Conservation (phyloP, 176 grass and related monocot genomes). For the Puya raimondii region DNA sequence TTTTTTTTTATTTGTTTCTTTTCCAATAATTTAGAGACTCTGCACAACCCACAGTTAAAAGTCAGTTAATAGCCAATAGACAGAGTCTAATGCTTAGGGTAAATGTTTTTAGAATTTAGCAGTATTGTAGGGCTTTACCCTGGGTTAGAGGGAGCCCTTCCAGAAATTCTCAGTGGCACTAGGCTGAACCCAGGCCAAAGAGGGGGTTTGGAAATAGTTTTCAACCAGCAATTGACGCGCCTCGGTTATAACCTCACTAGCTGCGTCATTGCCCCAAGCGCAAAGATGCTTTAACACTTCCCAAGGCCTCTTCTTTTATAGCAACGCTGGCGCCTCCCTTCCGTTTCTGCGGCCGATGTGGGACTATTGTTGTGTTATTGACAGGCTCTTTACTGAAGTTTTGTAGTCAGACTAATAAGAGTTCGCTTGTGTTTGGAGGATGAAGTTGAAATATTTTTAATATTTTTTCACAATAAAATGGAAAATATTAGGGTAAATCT, state of each 20-base stretch:
- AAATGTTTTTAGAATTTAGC: too few relatives aligned
- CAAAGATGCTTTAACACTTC: slow-evolving; percentile 25
- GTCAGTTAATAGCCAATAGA: too few relatives aligned
- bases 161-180: slow-evolving; percentile 15
- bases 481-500: too few relatives aligned
- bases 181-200: not conserved
- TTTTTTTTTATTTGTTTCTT: too few relatives aligned
- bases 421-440: too few relatives aligned
- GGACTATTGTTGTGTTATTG: slow-evolving; percentile 1
- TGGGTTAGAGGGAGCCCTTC: slow-evolving; percentile 12
- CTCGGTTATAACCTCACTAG: slow-evolving; percentile 61
- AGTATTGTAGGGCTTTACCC: slow-evolving; percentile 5
- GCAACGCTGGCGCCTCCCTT: not conserved
- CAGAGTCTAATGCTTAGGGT: too few relatives aligned
- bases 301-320: not conserved
- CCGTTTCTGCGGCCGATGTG: not conserved
- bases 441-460: too few relatives aligned
- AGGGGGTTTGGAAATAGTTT: slow-evolving; percentile 26
- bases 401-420: too few relatives aligned
- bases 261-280: slow-evolving; percentile 90
- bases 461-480: too few relatives aligned
- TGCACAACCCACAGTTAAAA: too few relatives aligned
- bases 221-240: slow-evolving; percentile 26
- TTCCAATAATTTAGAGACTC: too few relatives aligned
- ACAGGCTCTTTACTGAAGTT: too few relatives aligned